Evolutionary conservation across 306 rosid genomes (phyloP), one percentile per base, ranked within the genome.

Genomic region (Mucuna pruriens): DNA sequence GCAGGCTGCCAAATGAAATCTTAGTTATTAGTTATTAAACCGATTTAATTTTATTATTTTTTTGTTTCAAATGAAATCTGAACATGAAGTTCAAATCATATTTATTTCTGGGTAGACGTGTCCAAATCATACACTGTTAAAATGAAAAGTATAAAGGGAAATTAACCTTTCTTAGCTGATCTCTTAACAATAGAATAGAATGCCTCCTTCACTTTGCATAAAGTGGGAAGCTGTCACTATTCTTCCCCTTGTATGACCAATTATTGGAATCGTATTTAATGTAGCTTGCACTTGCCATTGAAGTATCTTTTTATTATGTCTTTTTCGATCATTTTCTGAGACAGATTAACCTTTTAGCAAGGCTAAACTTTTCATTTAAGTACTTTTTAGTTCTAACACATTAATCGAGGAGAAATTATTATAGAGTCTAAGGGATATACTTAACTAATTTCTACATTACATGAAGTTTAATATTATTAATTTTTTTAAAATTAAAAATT

Each of bases 141-240:
- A 69, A 19, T 7, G 48, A 26, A 51, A 61, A 39, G 44, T 7
- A 29, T 45, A 38, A 75, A 15, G 12, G 49, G 58, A 46, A 57
- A 61, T 75, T 82, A 57, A 57, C 52, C 46, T 77, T 78, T 48
- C 65, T 76, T 82, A 26, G 71, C 29, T 20, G 36, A 34, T 60
- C 58, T 76, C 82, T 31, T 72, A 71, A 63, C 64, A 70, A 34
- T 4, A 67, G 81, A 72, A 81, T 51, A 62, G 71, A 87, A 78
- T 75, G 67, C 44, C 31, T 52, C 73, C 33, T 80, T 29, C 73
- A 65, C 87, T 88, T 80, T 84, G 44, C 68, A 85, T 82, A 85
- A 88, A 88, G 91, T 76, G 71, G 4, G 78, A 70, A 48, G 87
- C 85, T 83, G 81, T 74, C 84, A 66, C 69, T 74, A 51, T 36